Base-by-base conservation (phyloP, 2,329 filamentous ascomycete species). In the Curvularia hawaiiensis region DNA sequence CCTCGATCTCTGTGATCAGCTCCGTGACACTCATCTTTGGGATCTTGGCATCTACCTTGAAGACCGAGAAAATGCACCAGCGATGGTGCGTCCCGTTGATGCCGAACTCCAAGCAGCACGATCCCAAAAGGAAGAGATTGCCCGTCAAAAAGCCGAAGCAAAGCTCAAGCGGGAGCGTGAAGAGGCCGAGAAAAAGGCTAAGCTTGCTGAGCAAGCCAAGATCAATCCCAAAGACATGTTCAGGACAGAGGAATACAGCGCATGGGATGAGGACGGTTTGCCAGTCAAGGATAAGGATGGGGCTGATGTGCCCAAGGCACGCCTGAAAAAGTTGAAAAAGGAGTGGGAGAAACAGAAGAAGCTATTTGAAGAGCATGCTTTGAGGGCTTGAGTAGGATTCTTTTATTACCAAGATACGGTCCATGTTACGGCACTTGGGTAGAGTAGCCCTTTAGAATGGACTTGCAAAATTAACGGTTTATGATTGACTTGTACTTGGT, bases 281-380 rank as follows among this genome's bases (percentile, higher is more conserved):
- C 93, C 94, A 2, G 90, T 85, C 0, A 90, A 88, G 77, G 86
- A 92, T 73, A 87, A 86, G 60, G 87, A 90, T 31, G 92, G 92
- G 0, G 88, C 86, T 59, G 91, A 96, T 65, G 82, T 97, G 38
- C 85, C 90, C 4, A 97, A 97, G 82, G 90, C 84, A 58, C 85
- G 87, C 71, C 71, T 79, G 50, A 97, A 97, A 83, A 93, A 91
- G 80, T 76, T 97, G 66, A 88, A 83, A 78, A 97, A 97, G 82
- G 88, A 92, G 54, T 96, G 91, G 91, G 90, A 96, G 67, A 88
- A 83, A 73, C 94, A 97, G 80, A 95, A 92, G 83, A 96, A 94
- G 83, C 75, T 85, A 57, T 88, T 93, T 74, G 89, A 93, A 24
- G 72, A 75, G 62, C 58, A 69, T 53, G 8, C 10, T 24, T 10